Evolutionary conservation across 208 protist species (phyloP), one percentile per base, ranked within the genome.

Genomic region (Crithidia acanthocephali): DNA sequence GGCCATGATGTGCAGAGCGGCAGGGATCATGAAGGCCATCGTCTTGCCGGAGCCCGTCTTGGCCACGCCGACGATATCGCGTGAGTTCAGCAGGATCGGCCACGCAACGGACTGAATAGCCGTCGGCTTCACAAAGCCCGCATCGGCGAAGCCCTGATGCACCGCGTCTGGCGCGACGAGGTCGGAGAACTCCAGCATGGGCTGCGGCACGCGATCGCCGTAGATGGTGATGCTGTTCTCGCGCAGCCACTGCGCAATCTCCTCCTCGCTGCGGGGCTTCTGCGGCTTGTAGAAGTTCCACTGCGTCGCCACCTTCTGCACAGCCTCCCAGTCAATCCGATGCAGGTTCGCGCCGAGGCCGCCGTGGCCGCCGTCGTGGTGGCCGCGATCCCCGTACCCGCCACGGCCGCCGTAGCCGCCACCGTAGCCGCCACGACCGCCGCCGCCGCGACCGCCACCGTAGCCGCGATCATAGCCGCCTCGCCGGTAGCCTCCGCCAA

Each of bases 31-130:
- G 82, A 98, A 98, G 9, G 86, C 91, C 79, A 98, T 93, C 28
- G 96, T 97, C 86, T 98, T 97, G 37, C 95, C 95, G 27, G 76
- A 90, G 40, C 95, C 95, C 23, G 95, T 98, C 62, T 91, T 78
- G 23, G 96, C 92, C 47, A 97, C 82, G 33, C 86, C 94, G 23
- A 98, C 87, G 20, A 97, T 72, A 69, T 98, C 94, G 68, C 83
- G 84, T 25, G 86, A 86, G 75, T 91, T 90, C 18, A 98, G 80
- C 10, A 96, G 68, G 63, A 94, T 84, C 15, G 94, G 93, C 83
- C 93, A 95, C n/a, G 93, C 59, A 18, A 95, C 74, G n/a, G 83
- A 84, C 85, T 98, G 95, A 75, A 98, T 98, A 10, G 90, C 62
- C 9, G 93, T 97, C 18, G 93, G 93, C 61, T 74, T 77, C 52